Evolutionary conservation across 352 stramenopile species (phyloP).

Genomic region (Globisporangium rhizosaccharum): DNA sequence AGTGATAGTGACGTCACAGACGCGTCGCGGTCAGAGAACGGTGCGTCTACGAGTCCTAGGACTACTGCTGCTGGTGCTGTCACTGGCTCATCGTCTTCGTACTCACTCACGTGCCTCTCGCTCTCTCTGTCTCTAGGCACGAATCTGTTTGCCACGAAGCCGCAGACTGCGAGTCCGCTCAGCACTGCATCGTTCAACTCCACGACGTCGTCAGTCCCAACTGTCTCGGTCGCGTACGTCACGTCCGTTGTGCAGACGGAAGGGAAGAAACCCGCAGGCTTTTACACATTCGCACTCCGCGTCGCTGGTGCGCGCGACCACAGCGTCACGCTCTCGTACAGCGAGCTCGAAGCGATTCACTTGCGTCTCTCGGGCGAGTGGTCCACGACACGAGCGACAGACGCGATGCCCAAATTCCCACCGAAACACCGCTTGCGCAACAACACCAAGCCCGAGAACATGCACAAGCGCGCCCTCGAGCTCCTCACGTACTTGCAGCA

Average conservation of each 20-base stretch:
- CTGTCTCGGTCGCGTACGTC: conserved; percentile 37
- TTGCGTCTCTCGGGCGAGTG: conserved; percentile 32
- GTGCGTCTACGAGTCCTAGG: conserved; percentile 1
- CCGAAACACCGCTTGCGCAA: conserved; percentile 73
- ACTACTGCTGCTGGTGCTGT: too few relatives aligned
- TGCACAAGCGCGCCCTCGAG: conserved; percentile 81
- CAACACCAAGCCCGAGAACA: conserved; percentile 79
- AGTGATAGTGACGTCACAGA: conserved; percentile 11
- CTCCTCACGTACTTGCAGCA: conserved; percentile 72
- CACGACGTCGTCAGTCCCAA: conserved; percentile 2
- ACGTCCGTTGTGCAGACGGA: conserved; percentile 50
- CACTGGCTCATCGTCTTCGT: too few relatives aligned
- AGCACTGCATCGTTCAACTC: conserved; percentile 7
- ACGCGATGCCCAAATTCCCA: conserved; percentile 64
- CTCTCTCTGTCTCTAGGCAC: not conserved
- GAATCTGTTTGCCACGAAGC: conserved; percentile 1
- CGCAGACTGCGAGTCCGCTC: not conserved
- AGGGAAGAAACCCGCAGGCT: conserved; percentile 54
- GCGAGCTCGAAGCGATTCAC: conserved; percentile 72
- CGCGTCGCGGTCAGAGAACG: conserved; percentile 10
- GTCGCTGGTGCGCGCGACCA: conserved; percentile 27
- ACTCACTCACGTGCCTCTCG: not conserved
- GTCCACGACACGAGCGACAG: not conserved
- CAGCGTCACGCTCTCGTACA: conserved; percentile 57
- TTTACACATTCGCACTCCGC: conserved; percentile 68